Conservation (phyloP, 352 stramenopile species). For the Phytophthora aleatoria region DNA sequence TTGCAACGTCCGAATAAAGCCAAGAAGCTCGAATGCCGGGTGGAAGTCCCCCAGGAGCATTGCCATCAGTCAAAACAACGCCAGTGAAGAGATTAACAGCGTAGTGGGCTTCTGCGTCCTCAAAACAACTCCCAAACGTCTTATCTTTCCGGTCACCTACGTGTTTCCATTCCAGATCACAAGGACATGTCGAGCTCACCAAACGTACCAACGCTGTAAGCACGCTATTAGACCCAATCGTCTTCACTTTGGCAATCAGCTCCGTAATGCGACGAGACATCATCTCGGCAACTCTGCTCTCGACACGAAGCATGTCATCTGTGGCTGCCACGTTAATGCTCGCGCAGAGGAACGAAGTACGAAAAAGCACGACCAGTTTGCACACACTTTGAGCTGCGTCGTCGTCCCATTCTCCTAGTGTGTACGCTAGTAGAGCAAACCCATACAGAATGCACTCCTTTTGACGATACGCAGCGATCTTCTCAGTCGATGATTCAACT, state of each 20-base stretch:
- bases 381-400: constrained; percentile 31
- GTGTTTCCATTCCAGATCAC: constrained; percentile 24
- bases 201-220: constrained; percentile 34
- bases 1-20: constrained; percentile 49
- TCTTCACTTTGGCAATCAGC: constrained; percentile 16
- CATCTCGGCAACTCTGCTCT: constrained; percentile 39
- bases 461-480: constrained; percentile 26
- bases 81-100: constrained; percentile 57
- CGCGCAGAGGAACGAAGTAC: constrained; percentile 36
- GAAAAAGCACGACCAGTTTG: constrained; percentile 51
- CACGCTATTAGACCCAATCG: not conserved
- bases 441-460: constrained; percentile 51
- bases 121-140: constrained; percentile 34
- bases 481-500: constrained; percentile 7
- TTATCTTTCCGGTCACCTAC: not conserved
- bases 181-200: constrained; percentile 23
- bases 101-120: constrained; percentile 33
- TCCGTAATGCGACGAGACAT: constrained; percentile 35
- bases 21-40: constrained; percentile 39
- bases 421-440: constrained; percentile 42
- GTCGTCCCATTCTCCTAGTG: not conserved
- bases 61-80: constrained; percentile 43
- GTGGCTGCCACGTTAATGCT: constrained; percentile 28
- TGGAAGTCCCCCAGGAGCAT: constrained; percentile 41
- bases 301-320: constrained; percentile 13